phyloP scores from a whole-genome alignment of 306 rosid genomes.

The Vigna nakashimae region DNA sequence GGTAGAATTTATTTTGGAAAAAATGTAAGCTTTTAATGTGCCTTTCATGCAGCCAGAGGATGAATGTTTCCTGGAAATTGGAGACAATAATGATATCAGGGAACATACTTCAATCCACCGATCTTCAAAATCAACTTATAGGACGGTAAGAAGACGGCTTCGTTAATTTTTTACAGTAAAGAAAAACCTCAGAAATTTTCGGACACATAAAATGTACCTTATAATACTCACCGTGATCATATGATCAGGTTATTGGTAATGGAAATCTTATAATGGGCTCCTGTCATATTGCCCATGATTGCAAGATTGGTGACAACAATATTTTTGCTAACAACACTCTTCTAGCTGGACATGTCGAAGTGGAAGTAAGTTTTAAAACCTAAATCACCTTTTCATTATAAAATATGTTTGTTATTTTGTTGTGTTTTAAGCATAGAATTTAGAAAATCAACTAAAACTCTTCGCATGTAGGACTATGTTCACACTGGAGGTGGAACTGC shows the following conservation, averaged over 20 bases:
- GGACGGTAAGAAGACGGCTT: constrained; percentile 62
- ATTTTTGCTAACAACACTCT: constrained; percentile 91
- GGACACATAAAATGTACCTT: constrained; percentile 8
- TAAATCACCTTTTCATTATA: constrained; percentile 7
- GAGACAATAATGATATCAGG: constrained; percentile 86
- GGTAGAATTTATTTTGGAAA: constrained; percentile 20
- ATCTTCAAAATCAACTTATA: constrained; percentile 81
- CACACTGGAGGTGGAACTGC: constrained; percentile 89
- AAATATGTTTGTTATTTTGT: constrained; percentile 13
- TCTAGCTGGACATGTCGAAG: constrained; percentile 89
- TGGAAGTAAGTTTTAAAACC: constrained; percentile 67
- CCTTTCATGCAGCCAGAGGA: constrained; percentile 70
- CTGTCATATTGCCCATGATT: constrained; percentile 96
- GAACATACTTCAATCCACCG: constrained; percentile 86
- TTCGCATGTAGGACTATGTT: constrained; percentile 73
- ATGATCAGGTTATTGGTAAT: constrained; percentile 79
- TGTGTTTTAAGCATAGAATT: constrained; percentile 25
- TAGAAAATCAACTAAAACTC: constrained; percentile 36
- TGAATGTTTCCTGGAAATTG: constrained; percentile 86
- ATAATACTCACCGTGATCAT: constrained; percentile 38
- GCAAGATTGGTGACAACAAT: constrained; percentile 80
- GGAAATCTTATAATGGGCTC: constrained; percentile 96
- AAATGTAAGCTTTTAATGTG: constrained; percentile 36
- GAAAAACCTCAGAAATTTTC: background rate
- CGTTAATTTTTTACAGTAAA: background rate